Base-by-base conservation (phyloP, 2,329 filamentous ascomycete species). In the Aspergillus vadensis region DNA sequence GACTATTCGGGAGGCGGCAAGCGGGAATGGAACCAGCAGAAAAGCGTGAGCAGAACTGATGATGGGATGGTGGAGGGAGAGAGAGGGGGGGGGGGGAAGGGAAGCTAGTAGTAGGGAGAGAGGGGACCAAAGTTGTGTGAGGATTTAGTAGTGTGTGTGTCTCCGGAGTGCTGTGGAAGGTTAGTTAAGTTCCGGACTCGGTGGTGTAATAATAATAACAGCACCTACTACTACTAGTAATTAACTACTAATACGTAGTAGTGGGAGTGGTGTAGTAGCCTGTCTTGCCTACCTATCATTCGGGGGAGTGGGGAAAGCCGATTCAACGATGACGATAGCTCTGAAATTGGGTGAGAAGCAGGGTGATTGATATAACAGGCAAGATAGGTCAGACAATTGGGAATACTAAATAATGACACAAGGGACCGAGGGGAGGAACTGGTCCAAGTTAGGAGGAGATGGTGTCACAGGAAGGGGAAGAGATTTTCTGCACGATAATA, bases 1-100 rank as follows among this genome's bases (percentile, higher is more conserved):
- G 57, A 64, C 59, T 19, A 17, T 55, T 30, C n/a, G 36, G 52
- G 53, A 64, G 64, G 64, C 64, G 64, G 64, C 64, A 60, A 63
- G 61, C 53, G 61, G 63, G 61, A 63, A 54, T 58, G 59, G 56
- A 38, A 38, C 50, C 62, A 65, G 59, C 23, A 38, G 30, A 60
- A 62, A 48, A 32, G 39, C 15, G 25, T 50, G 25, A 30, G 27
- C 44, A 49, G 25, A n/a, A 30, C 21, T n/a, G 25, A 5, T 15
- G 21, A 27, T n/a, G 21, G 5, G 9, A 25, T 5, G 44, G 27
- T 8, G 21, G 44, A 30, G 41, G 27, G 44, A 27, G 14, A 15
- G 21, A 17, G 23, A 15, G 10, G 6, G 14, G 30, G n/a, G 23
- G 48, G 41, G 21, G 38, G 56, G 17, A 17, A 52, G 27, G 36